Conservation (phyloP, 257 asterid species). For the Craterostigma plantagineum region DNA sequence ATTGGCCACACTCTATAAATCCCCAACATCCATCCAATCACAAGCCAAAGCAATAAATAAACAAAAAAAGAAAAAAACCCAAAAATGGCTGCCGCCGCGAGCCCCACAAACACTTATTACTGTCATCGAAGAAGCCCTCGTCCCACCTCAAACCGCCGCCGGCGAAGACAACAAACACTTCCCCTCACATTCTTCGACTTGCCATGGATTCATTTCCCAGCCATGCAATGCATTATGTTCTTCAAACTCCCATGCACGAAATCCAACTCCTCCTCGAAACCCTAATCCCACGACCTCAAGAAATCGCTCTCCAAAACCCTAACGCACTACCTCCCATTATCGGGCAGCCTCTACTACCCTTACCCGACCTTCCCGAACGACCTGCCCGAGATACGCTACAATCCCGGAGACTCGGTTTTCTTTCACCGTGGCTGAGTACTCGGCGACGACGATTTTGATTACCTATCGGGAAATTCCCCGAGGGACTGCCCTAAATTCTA, state of each 20-base stretch:
- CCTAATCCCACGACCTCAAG: constrained; percentile 1
- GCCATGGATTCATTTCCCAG: not conserved
- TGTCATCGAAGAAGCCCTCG: not conserved
- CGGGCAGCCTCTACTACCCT: constrained; percentile 2
- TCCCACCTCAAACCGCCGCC: not conserved
- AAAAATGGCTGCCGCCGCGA: no score
- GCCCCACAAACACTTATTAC: no score
- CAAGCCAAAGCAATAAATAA: no score
- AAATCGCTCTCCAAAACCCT: constrained; percentile 4
- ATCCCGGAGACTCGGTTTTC: constrained; percentile 22
- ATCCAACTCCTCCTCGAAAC: not conserved
- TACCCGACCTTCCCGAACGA: not conserved
- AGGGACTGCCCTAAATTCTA: constrained; percentile 18
- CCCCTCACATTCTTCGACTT: constrained; percentile 2
- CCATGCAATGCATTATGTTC: constrained; percentile 5
- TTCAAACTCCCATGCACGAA: not conserved
- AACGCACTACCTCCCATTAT: constrained; percentile 3
- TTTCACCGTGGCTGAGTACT: constrained; percentile 18
- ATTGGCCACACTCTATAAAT: no score
- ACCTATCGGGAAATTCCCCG: constrained; percentile 19
- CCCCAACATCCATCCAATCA: no score
- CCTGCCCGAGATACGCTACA: constrained; percentile 1
- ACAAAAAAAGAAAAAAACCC: no score
- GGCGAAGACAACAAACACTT: not conserved
- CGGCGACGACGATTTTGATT: constrained; percentile 12